Evolutionary conservation across 768 basidiomycete species (phyloP), one percentile per base, ranked within the genome.

Genomic region (Lactarius hengduanensis): DNA sequence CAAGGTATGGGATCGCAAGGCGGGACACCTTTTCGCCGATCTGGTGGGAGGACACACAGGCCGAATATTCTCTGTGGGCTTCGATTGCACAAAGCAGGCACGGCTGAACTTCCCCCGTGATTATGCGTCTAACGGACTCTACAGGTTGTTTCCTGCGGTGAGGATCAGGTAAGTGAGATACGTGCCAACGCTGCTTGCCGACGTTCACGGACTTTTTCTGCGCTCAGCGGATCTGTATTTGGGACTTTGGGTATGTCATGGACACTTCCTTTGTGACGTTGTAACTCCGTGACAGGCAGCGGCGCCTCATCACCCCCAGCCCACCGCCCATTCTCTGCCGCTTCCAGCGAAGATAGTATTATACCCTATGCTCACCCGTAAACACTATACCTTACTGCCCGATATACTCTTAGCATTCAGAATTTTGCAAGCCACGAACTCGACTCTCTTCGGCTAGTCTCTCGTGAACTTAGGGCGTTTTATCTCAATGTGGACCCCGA

Each of bases 101-200:
- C 41, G 28, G 30, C 38, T 38, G n/a, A 60, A 2, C n/a, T 32
- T 41, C 16, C 55, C 50, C 43, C 22, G 63, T 61, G 26, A 45
- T 57, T 22, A 56, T 58, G 45, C 57, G 36, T 47, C 59, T 71
- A 62, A 59, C 63, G 32, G 41, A 60, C 38, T 50, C 57, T 55
- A n/a, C 38, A 91, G 90, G 86, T 94, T 70, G 88, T 94, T 50
- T 90, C 89, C 11, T 92, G 92, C 76, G 93, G 93, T 18, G 87
- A 94, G 78, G 93, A 95, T 77, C 88, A 90, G 83, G 90, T 91
- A 73, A 73, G 84, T 67, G 50, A 16, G n/a, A 62, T 41, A 40
- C 62, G 28, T 60, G 36, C 32, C n/a, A 62, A 65, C 55, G 40
- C 47, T 56, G 28, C 41, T 64, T 36, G 38, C 60, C 61, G 43